Base-by-base conservation (phyloP, 768 basidiomycete genomes). In the Holtermannia corniformis region DNA sequence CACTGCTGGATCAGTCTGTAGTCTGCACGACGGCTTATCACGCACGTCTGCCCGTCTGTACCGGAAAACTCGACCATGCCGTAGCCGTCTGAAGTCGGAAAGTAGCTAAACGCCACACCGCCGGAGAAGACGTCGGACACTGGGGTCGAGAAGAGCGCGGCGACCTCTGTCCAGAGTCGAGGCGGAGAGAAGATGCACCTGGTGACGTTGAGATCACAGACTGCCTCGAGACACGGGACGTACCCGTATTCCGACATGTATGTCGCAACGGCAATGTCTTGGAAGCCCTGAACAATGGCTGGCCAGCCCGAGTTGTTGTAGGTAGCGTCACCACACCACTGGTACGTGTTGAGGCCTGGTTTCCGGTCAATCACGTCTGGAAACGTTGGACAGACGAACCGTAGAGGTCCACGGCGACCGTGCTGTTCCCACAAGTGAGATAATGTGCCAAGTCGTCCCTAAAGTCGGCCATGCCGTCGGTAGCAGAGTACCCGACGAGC, bases 241-340 rank as follows among this genome's bases (percentile, higher is more conserved):
- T 44, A 69, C 52, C 88, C 86, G 50, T 79, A 93, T 78, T 89
- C 87, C 67, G 86, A 85, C 75, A 93, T 87, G 76, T 93, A 92
- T 7, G 88, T 87, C 1, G 81, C 81, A 23, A 92, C 79, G 53
- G 86, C 86, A 71, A 73, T 53, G 54, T 67, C 52, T 16, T 81
- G 84, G 55, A 73, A 72, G 16, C 63, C 68, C 26, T 65, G 58
- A 23, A 68, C 67, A 43, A 73, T 72, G 41, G 61, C 56, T 37
- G 65, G 50, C 70, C 70, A 72, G 7, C 80, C 77, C 71, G 86
- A 89, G 3, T 69, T 68, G 49, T 78, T 62, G 67, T 81, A 81
- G 10, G 74, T 79, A 3, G 80, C 80, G 56, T 78, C 73, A 40
- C 88, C 89, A 68, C 88, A 90, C 85, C 85, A 91, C 60, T 83